These are phyloP conservation scores for Domatiomyces catenatus DNA, from an alignment of 2,329 filamentous ascomycete genomes.

Conservation along the genomic window DNA sequence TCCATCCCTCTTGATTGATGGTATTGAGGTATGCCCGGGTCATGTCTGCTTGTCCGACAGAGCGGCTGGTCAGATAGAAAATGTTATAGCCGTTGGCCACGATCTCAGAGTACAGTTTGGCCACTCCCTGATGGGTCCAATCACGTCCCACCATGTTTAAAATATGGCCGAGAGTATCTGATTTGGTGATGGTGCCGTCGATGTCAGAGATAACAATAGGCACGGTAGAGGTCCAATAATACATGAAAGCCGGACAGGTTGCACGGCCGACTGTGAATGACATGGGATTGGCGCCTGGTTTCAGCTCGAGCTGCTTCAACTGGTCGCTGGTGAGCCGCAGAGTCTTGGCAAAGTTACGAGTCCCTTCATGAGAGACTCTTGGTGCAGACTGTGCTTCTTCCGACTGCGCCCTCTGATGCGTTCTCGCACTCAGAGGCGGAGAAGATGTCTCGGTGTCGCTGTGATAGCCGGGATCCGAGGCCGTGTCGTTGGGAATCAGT, in stretches of 20 bases:
- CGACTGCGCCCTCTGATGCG: slow-evolving; percentile 44
- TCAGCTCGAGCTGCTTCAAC: slow-evolving; percentile 68
- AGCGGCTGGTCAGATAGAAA: slow-evolving; percentile 89
- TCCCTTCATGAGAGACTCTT: slow-evolving; percentile 45
- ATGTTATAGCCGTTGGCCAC: slow-evolving; percentile 94
- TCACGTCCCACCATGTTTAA: slow-evolving; percentile 93
- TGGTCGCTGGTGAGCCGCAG: slow-evolving; percentile 89
- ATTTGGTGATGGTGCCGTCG: slow-evolving; percentile 97
- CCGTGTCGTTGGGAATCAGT: slow-evolving; percentile 55
- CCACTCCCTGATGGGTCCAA: slow-evolving; percentile 94
- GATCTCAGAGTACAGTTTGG: slow-evolving; percentile 94
- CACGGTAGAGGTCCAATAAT: slow-evolving; percentile 76
- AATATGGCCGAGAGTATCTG: slow-evolving; percentile 83
- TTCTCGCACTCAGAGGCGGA: slow-evolving; percentile 45
- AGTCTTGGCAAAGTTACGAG: slow-evolving; percentile 90
- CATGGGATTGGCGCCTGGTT: slow-evolving; percentile 78
- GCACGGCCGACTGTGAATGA: slow-evolving; percentile 93
- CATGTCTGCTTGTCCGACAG: slow-evolving; percentile 81
- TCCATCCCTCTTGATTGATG: slow-evolving; percentile 74
- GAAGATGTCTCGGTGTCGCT: slow-evolving; percentile 63
- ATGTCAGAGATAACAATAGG: slow-evolving; percentile 98
- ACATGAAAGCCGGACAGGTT: slow-evolving; percentile 84
- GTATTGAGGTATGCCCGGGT: slow-evolving; percentile 82
- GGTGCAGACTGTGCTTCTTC: slow-evolving; percentile 42
- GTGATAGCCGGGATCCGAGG: slow-evolving; percentile 88